Percentiles rank a stretch among this genome's conserved stretches.
Conservation (phyloP, 2,329 filamentous ascomycete genomes). For the Fusarium dlaminii region DNA sequence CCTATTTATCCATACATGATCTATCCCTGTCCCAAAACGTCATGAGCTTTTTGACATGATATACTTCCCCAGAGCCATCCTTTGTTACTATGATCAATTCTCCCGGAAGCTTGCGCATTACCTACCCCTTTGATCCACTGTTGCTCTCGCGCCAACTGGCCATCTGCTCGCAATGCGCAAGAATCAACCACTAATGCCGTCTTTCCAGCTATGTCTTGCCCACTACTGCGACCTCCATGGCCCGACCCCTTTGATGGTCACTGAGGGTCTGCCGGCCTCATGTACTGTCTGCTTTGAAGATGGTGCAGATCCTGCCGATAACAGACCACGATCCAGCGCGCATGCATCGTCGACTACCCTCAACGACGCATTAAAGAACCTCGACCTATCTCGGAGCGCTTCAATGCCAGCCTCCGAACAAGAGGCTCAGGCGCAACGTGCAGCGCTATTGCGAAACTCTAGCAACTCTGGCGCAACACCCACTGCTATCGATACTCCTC, state of each 20-base stretch:
- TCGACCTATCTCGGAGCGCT: slow-evolving; percentile 57
- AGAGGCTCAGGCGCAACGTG: slow-evolving; percentile 55
- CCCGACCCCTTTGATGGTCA: slow-evolving; percentile 75
- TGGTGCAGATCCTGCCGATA: slow-evolving; percentile 39
- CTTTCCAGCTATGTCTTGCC: slow-evolving; percentile 71
- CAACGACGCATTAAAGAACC: slow-evolving; percentile 58
- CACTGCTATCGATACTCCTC: slow-evolving; percentile 65
- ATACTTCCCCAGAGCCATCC: slow-evolving; percentile 20
- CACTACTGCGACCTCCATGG: slow-evolving; percentile 78
- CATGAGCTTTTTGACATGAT: slow-evolving; percentile 36
- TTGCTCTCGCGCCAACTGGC: slow-evolving; percentile 8
- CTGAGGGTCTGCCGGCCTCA: slow-evolving; percentile 69
- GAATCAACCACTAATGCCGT: slow-evolving; percentile 46
- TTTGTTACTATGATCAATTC: slow-evolving; percentile 26
- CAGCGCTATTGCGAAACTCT: slow-evolving; percentile 54
- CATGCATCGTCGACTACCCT: slow-evolving; percentile 52
- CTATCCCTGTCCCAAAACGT: slow-evolving; percentile 37
- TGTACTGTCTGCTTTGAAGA: slow-evolving; percentile 68
- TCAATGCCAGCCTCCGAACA: slow-evolving; percentile 57
- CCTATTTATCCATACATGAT: slow-evolving; percentile 25
- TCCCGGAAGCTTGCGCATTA: slow-evolving; percentile 4
- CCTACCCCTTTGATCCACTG: not conserved
- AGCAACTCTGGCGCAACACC: slow-evolving; percentile 48
- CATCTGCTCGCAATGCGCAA: slow-evolving; percentile 41
- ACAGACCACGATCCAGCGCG: slow-evolving; percentile 54